phyloP scores from a whole-genome alignment of 306 rosid species.

The Lathyrus oleraceus region DNA sequence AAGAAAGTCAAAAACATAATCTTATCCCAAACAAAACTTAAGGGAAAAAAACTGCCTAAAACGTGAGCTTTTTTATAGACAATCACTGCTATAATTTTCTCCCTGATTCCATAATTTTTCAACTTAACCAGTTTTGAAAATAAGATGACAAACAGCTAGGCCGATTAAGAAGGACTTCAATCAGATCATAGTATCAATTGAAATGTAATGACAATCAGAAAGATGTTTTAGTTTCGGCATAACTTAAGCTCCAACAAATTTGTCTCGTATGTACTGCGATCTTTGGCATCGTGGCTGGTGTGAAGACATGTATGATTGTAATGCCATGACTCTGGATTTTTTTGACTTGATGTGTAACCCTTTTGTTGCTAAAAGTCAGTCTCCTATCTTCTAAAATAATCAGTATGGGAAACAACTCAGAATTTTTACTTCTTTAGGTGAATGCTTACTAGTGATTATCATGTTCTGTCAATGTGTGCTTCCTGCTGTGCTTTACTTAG shows the following conservation, averaged over 20 bases:
- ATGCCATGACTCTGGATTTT: background rate
- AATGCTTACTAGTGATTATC: background rate
- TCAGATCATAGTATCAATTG: too few species aligned
- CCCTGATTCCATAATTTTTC: background rate
- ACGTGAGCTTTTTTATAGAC: background rate
- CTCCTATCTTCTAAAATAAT: constrained; percentile 11
- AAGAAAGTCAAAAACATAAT: too few species aligned
- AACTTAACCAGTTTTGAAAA: background rate
- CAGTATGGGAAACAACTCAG: background rate
- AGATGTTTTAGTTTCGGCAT: background rate
- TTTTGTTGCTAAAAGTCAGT: background rate
- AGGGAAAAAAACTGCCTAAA: background rate
- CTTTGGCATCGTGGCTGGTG: too few species aligned
- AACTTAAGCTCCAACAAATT: background rate
- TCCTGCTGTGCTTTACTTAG: background rate
- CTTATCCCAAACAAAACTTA: background rate
- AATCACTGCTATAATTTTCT: background rate
- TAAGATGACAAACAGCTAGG: background rate
- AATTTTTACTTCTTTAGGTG: background rate
- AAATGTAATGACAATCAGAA: too few species aligned
- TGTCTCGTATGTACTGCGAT: too few species aligned
- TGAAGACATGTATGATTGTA: background rate
- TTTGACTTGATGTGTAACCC: background rate
- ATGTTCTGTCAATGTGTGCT: background rate
- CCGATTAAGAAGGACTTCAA: background rate